phyloP scores from a whole-genome alignment of 805 yeast species.

The Yarrowia phangngaensis region DNA sequence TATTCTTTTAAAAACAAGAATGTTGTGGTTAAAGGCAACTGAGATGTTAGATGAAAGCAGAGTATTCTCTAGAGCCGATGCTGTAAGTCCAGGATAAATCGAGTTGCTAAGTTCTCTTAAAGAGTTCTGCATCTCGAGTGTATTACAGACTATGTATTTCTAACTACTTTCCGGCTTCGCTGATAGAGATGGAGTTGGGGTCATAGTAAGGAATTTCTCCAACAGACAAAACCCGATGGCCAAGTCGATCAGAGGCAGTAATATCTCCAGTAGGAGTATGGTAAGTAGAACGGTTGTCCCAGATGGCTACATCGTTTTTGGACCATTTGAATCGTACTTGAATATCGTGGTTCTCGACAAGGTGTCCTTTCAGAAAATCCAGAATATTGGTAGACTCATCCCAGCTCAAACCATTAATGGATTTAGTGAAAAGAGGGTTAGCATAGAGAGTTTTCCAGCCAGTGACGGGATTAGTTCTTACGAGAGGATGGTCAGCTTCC shows the following conservation, averaged over 20 bases:
- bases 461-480: slow-evolving; percentile 64
- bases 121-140: too few relatives aligned
- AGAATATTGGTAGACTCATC: slow-evolving; percentile 50
- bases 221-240: slow-evolving; percentile 19
- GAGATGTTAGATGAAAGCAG: too few relatives aligned
- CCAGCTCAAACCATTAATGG: slow-evolving; percentile 51
- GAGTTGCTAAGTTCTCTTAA: too few relatives aligned
- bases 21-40: too few relatives aligned
- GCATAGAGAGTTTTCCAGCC: slow-evolving; percentile 59
- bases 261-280: slow-evolving; percentile 67
- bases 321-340: slow-evolving; percentile 50
- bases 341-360: slow-evolving; percentile 43
- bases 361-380: slow-evolving; percentile 48
- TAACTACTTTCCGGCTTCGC: too few relatives aligned
- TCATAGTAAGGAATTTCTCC: slow-evolving; percentile 21
- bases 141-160: too few relatives aligned
- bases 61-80: too few relatives aligned
- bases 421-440: slow-evolving; percentile 50
- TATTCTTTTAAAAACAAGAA: too few relatives aligned
- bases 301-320: slow-evolving; percentile 63
- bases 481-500: slow-evolving; percentile 48
- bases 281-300: slow-evolving; percentile 68
- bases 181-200: slow-evolving; percentile 3
- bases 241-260: neutral
- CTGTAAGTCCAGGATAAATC: too few relatives aligned